These are phyloP conservation scores for Mycena crocata DNA, from an alignment of 768 basidiomycete genomes.

Conservation along the genomic window DNA sequence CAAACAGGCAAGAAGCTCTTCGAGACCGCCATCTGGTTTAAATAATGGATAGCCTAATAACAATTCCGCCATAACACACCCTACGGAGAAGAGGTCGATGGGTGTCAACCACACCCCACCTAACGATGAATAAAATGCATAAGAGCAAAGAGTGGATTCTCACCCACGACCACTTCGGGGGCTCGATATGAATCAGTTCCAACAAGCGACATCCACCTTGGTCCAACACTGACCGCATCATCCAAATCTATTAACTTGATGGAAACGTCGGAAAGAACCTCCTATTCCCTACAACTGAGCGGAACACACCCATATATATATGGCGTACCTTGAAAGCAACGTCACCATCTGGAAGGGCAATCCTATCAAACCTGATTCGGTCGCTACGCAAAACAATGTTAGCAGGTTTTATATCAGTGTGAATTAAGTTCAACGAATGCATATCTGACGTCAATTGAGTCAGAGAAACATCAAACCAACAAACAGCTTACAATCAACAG, in stretches of 20 bases:
- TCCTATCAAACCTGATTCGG: background rate
- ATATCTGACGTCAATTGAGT: background rate
- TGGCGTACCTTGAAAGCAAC: background rate
- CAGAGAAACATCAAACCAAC: background rate
- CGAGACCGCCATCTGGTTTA: no score
- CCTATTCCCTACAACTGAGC: background rate
- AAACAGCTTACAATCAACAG: background rate
- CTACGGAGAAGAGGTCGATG: background rate
- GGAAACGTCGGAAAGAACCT: background rate
- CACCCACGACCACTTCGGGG: background rate
- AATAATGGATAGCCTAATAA: background rate
- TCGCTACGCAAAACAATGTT: background rate
- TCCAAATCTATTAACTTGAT: background rate
- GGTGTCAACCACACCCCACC: background rate
- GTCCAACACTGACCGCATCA: background rate
- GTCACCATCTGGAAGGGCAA: background rate
- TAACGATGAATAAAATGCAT: background rate
- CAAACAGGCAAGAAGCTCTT: no score
- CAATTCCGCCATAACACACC: background rate
- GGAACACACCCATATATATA: background rate
- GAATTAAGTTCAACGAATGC: background rate
- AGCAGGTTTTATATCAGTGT: constrained; percentile 5
- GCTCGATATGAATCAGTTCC: background rate
- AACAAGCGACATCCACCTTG: background rate
- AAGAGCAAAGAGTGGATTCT: background rate